Base-by-base conservation (phyloP, 306 rosid genomes). In the Ziziphus jujuba region DNA sequence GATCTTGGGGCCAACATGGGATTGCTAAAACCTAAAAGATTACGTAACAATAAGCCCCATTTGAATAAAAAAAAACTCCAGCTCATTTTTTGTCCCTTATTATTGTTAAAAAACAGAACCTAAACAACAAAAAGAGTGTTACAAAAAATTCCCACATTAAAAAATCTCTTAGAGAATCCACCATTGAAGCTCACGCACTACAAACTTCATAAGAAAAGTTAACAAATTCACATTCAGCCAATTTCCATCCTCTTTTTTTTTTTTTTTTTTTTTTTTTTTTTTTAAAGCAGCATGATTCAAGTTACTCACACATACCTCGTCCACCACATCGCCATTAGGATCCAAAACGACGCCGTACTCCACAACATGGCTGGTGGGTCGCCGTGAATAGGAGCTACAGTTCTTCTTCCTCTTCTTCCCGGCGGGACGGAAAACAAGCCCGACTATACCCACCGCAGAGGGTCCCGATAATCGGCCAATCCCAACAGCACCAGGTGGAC, bases 1-100 rank as follows among this genome's bases (percentile, higher is more conserved):
- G 99, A 93, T 75, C 90, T 93, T 58, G 99, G 99, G 0, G 97
- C 91, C 67, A 93, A 79, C 99, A 93, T 93, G 0, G 97, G 95
- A 93, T 84, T 0, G 63, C 89, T 71, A 93, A 73, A 69, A 87
- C 96, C 96, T 90, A 38, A 20, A 10, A 13, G 15, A 31, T 20
- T 15, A 31, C 5, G 9, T 17, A 44, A 9, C 20, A 13, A 24
- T 12, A 62, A 28, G 2, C 9, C 4, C 24, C 48, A 28, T 34
- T 31, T 31, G 5, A 7, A 63, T 5, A n/a, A n/a, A 6, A 48
- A 22, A 17, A 57, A 45, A 1, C 9, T 7, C 20, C 47, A 19
- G 2, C 21, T 28, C 49, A 21, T 54, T 15, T 28, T 56, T 5
- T 12, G 15, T 9, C n/a, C n/a, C n/a, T n/a, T n/a, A n/a, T n/a